Evolutionary conservation across 306 rosid species (phyloP), one percentile per base, ranked within the genome.

Genomic region (Potentilla sterilis): DNA sequence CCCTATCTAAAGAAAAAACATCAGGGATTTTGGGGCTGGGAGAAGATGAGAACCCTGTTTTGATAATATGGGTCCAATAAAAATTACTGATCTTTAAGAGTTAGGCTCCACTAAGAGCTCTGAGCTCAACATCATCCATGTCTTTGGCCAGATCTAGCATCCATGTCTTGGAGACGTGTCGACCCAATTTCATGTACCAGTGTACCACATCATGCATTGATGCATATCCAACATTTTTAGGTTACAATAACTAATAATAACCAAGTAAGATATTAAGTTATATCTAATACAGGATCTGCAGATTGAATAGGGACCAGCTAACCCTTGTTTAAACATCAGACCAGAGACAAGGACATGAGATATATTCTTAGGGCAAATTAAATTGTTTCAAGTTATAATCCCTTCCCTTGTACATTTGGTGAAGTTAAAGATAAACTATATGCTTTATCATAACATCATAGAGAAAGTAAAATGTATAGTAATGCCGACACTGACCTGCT

Each of bases 61-160:
- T 35, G 14, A 63, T 15, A 12, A 28, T 2, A 34, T 61, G 46
- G 58, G 46, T 37, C 59, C 69, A 43, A 44, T 21, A 35, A n/a
- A 74, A 35, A 16, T 28, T 74, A 43, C 34, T 28, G n/a, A 62
- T 42, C 66, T 73, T 28, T 32, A 74, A 42, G n/a, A 37, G 69
- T 74, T 52, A 7, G 54, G 42, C 77, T 59, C 41, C 67, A 55
- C 9, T 72, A 22, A 49, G 28, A 28, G 64, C 21, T 52, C 21
- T 12, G 49, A 9, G 47, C 14, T 24, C 55, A 19, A 18, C 19
- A 21, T n/a, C 22, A 63, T 63, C 11, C 35, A 14, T 35, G 43
- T 15, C 14, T 65, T 8, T 28, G 28, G 28, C 28, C 28, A 28
- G 28, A 28, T 28, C 42, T 16, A 2, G 11, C 22, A 63, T 63